Evolutionary conservation across 768 basidiomycete species (phyloP).

Genomic region (Suillus subalutaceus): DNA sequence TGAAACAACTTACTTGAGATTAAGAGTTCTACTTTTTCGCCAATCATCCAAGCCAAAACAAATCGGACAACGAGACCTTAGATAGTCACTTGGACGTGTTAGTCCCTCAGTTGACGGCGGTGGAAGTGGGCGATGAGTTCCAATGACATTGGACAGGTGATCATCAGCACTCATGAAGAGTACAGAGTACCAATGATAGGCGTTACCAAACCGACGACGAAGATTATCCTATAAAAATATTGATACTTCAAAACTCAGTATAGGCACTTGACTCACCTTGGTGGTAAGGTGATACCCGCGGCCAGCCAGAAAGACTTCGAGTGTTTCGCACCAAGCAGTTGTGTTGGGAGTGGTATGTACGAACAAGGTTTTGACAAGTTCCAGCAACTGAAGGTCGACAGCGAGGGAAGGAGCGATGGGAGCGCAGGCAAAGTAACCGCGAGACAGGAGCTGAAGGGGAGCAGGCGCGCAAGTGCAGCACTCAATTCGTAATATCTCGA

Average conservation of each 20-base stretch:
- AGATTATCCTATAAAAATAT: slow-evolving; percentile 24
- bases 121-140: neutral
- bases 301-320: slow-evolving; percentile 26
- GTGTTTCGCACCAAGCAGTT: slow-evolving; percentile 29
- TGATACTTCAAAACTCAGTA: slow-evolving; percentile 1
- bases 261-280: neutral
- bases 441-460: slow-evolving; percentile 26
- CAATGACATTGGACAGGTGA: slow-evolving; percentile 27
- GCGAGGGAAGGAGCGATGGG: slow-evolving; percentile 34
- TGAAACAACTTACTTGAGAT: neutral
- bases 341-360: slow-evolving; percentile 29
- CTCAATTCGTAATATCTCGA: neutral
- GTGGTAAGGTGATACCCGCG: slow-evolving; percentile 18
- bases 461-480: slow-evolving; percentile 14
- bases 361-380: slow-evolving; percentile 31
- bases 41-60: slow-evolving; percentile 25
- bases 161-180: slow-evolving; percentile 20
- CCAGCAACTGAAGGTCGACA: slow-evolving; percentile 33
- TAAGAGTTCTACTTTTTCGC: neutral
- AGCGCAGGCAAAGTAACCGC: slow-evolving; percentile 31
- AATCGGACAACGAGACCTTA: slow-evolving; percentile 24
- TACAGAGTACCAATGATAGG: slow-evolving; percentile 28
- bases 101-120: neutral
- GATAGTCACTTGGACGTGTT: slow-evolving; percentile 13
- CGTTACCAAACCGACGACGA: slow-evolving; percentile 25